These are phyloP conservation scores for Ceratocystis smalleyi DNA, from an alignment of 2,329 filamentous ascomycete species.

Conservation along the genomic window DNA sequence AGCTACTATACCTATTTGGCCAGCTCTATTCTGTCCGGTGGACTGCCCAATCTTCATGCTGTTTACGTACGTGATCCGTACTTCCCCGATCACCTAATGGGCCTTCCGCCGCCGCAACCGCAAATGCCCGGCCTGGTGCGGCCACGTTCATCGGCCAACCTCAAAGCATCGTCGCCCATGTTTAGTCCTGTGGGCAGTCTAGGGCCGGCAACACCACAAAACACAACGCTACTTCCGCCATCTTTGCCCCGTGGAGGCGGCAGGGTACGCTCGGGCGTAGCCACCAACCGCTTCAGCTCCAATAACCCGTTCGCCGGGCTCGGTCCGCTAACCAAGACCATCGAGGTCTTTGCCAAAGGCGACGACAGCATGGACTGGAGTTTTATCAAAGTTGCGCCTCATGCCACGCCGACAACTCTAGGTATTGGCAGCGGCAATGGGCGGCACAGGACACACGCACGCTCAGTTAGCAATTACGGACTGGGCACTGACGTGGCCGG, in stretches of 20 bases:
- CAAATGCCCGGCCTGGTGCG: slow-evolving; percentile 32
- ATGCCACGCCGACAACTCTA: slow-evolving; percentile 18
- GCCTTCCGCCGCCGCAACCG: slow-evolving; percentile 51
- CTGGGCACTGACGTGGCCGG: slow-evolving; percentile 37
- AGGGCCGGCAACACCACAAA: slow-evolving; percentile 20
- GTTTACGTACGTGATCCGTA: slow-evolving; percentile 75
- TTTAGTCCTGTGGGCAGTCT: slow-evolving; percentile 10
- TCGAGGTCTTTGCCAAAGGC: slow-evolving; percentile 46
- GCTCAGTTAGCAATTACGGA: slow-evolving; percentile 42
- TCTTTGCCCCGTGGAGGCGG: slow-evolving; percentile 18
- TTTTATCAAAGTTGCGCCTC: slow-evolving; percentile 34
- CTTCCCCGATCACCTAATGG: slow-evolving; percentile 66
- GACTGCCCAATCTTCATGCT: slow-evolving; percentile 55
- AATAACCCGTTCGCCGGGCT: slow-evolving; percentile 41
- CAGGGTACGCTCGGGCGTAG: slow-evolving; percentile 16
- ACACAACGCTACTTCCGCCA: slow-evolving; percentile 13
- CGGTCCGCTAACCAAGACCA: slow-evolving; percentile 34
- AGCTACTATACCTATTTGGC: slow-evolving; percentile 77
- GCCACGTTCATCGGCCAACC: slow-evolving; percentile 24
- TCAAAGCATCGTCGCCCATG: slow-evolving; percentile 17
- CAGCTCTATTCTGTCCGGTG: slow-evolving; percentile 60
- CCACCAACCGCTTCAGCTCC: slow-evolving; percentile 36
- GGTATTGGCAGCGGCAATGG: neutral
- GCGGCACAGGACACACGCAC: slow-evolving; percentile 18
- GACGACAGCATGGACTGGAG: slow-evolving; percentile 45